These are phyloP conservation scores for Coniochaeta sp. DNA, from an alignment of 2,329 filamentous ascomycete species.

Conservation along the genomic window DNA sequence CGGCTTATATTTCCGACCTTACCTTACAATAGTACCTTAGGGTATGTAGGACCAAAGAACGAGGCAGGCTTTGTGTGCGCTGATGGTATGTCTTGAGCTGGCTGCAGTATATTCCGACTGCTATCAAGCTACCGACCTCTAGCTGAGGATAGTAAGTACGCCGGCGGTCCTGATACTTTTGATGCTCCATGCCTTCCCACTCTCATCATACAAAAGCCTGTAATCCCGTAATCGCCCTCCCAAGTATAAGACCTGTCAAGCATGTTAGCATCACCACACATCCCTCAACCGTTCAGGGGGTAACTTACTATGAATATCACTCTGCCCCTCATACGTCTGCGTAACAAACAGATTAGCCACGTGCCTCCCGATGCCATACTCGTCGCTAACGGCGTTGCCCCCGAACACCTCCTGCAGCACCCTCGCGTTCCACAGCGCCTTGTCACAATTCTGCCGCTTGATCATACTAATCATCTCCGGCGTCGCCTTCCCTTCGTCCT, in stretches of 20 bases:
- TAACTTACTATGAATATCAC: constrained; percentile 86
- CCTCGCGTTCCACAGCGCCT: constrained; percentile 72
- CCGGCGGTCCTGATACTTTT: too few species aligned
- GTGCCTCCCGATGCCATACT: constrained; percentile 91
- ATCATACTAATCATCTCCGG: constrained; percentile 98
- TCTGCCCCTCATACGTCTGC: constrained; percentile 97
- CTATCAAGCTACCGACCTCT: too few species aligned
- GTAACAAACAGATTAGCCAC: constrained; percentile 95
- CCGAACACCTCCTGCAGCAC: constrained; percentile 91
- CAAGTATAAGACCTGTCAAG: constrained; percentile 54
- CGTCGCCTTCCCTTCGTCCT: constrained; percentile 79
- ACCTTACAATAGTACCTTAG: too few species aligned
- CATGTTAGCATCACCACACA: neutral
- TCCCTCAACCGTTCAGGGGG: neutral
- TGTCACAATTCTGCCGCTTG: constrained; percentile 96
- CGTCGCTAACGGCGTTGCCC: constrained; percentile 95
- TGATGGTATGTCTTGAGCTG: too few species aligned
- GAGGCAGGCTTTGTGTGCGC: too few species aligned
- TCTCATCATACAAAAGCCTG: constrained; percentile 63
- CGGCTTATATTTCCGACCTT: too few species aligned
- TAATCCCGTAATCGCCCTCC: constrained; percentile 61
- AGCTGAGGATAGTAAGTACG: too few species aligned
- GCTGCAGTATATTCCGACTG: too few species aligned
- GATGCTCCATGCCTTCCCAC: constrained; percentile 27
- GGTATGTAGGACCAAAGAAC: too few species aligned